Evolutionary conservation across 306 rosid species (phyloP), one percentile per base, ranked within the genome.

Genomic region (Prinsepia uniflora): DNA sequence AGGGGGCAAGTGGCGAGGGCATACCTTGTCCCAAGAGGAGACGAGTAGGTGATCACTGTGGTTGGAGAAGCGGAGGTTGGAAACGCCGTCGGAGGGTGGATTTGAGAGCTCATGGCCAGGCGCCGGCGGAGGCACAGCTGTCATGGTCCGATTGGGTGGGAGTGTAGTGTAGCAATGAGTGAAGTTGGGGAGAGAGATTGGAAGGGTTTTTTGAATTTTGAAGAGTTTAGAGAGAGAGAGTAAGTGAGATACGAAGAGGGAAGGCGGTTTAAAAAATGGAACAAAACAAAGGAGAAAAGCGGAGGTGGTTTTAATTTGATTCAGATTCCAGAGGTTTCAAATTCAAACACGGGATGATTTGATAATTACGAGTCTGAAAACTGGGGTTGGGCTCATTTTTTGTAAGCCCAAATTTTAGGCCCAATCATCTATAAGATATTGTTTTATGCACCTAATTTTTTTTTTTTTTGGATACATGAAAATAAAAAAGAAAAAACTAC

Each of bases 11-110:
- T 14, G 54, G 63, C 3, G 40, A 63, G 54, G 52, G 39, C 68
- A 18, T 73, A 89, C 96, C 98, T 94, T 94, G 50, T 94, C 98
- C 98, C 98, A 94, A 0, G 98, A 94, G 55, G 98, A 94, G 42
- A 94, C 98, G 15, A 94, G 92, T 1, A 94, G 81, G 67, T 86
- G 86, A 72, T 94, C 98, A 69, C 87, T 88, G 81, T 90, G 94
- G 55, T 90, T 94, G 47, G 99, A 94, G 81, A 91, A 91, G 1
- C 98, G 92, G 63, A 94, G 84, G 79, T 94, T 94, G 10, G 99
- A 86, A 78, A 94, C 79, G 49, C 99, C 99, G 80, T 94, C 99
- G 39, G 95, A 70, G 0, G 99, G 97, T 9, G 96, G 99, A 18
- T 81, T 83, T 13, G 84, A 48, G 60, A 94, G 85, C 81, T 94